Evolutionary conservation across 116 monocot species (phyloP).

Genomic region (Iris pallida): DNA sequence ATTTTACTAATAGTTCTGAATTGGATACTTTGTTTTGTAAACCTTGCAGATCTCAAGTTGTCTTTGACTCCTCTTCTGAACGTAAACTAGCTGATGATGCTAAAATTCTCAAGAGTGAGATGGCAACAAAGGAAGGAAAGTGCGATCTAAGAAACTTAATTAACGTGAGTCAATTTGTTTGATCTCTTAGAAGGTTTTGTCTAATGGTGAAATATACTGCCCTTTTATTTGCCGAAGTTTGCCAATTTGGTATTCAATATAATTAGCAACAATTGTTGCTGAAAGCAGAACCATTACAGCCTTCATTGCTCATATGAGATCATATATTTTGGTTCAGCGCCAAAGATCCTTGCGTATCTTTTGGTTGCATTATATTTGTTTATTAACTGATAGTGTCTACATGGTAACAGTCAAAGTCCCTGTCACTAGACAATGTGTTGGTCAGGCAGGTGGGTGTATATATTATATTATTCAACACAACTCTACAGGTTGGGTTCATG

Average conservation of each 20-base stretch:
- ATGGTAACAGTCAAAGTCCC: no score
- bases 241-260: slow-evolving; percentile 21
- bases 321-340: no score
- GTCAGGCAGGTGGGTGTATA: no score
- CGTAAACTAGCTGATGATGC: slow-evolving; percentile 8
- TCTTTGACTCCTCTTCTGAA: slow-evolving; percentile 23
- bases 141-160: slow-evolving; percentile 19
- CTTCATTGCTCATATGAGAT: no score
- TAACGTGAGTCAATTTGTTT: slow-evolving; percentile 38
- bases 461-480: no score
- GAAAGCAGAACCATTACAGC: no score
- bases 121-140: slow-evolving; percentile 9
- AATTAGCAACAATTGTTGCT: background rate
- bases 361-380: no score
- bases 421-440: no score
- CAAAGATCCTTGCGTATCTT: no score
- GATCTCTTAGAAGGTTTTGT: background rate
- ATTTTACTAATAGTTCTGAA: background rate
- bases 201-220: background rate
- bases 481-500: no score
- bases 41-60: slow-evolving; percentile 25
- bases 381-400: no score
- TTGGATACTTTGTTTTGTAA: background rate
- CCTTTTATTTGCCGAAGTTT: background rate
- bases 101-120: slow-evolving; percentile 8